phyloP scores from a whole-genome alignment of 257 asterid species.

The Lantana camara region DNA sequence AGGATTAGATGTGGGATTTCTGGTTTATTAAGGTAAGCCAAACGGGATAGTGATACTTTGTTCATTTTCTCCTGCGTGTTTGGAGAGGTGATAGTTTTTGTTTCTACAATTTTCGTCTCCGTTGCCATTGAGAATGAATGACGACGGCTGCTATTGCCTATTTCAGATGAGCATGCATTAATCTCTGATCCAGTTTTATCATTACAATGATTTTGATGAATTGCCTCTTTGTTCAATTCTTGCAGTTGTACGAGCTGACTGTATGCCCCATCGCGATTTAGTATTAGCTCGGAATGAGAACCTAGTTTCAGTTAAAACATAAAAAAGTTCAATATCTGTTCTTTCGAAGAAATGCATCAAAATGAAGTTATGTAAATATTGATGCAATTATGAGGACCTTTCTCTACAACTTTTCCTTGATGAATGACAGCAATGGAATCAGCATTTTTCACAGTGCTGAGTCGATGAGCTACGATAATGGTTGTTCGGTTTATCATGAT shows the following conservation, averaged over 20 bases:
- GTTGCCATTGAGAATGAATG: constrained; percentile 23
- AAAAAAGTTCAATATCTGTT: neutral
- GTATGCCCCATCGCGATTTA: constrained; percentile 51
- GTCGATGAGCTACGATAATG: constrained; percentile 54
- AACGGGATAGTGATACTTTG: constrained; percentile 39
- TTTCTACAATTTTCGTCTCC: constrained; percentile 11
- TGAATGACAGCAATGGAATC: constrained; percentile 51
- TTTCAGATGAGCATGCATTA: constrained; percentile 30
- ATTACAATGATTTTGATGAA: constrained; percentile 14
- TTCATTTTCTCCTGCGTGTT: constrained; percentile 5
- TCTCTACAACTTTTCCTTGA: constrained; percentile 48
- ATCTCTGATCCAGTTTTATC: constrained; percentile 28
- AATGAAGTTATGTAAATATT: neutral
- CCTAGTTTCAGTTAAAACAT: constrained; percentile 31
- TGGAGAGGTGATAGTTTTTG: constrained; percentile 1
- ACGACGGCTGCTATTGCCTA: constrained; percentile 28
- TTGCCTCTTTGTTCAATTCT: constrained; percentile 23
- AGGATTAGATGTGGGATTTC: constrained; percentile 45
- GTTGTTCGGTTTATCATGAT: constrained; percentile 57
- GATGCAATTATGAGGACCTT: constrained; percentile 32
- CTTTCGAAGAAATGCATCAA: neutral
- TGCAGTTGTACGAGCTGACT: constrained; percentile 48
- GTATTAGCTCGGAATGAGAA: constrained; percentile 49
- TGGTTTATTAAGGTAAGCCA: constrained; percentile 49
- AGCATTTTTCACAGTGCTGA: constrained; percentile 53